Percentiles rank a stretch among this genome's conserved stretches.
phyloP scores from a whole-genome alignment of 2,329 filamentous ascomycete species.

The Penicillium sp. region DNA sequence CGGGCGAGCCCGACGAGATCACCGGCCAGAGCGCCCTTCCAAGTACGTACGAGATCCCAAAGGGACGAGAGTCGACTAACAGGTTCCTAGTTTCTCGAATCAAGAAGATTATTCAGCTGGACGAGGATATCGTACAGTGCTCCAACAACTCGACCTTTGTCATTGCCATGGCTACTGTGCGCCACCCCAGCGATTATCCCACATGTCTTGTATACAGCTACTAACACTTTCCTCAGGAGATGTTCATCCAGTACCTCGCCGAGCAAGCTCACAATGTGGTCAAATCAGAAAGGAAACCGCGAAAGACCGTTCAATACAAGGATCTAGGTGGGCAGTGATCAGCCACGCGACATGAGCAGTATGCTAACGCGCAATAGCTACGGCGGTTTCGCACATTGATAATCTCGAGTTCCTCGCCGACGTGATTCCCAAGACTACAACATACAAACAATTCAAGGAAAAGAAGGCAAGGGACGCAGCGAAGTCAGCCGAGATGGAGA shows the following conservation, averaged over 20 bases:
- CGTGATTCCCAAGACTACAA: conserved; percentile 78
- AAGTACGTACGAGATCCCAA: conserved; percentile 53
- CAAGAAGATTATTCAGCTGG: conserved; percentile 88
- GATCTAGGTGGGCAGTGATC: conserved; percentile 64
- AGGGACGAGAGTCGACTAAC: conserved; percentile 5
- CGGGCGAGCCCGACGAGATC: conserved; percentile 75
- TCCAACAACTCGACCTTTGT: conserved; percentile 93
- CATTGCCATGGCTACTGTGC: conserved; percentile 81
- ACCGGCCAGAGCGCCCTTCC: conserved; percentile 83
- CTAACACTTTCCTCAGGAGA: conserved; percentile 56
- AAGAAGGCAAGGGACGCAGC: conserved; percentile 43
- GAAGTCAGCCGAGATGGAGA: conserved; percentile 31
- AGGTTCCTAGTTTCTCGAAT: conserved; percentile 73
- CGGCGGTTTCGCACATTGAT: conserved; percentile 79
- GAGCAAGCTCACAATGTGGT: conserved; percentile 81
- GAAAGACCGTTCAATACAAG: conserved; percentile 92
- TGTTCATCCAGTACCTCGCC: conserved; percentile 91
- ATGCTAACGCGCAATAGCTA: conserved; percentile 52
- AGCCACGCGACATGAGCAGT: neutral
- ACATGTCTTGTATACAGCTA: neutral
- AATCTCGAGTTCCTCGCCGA: conserved; percentile 94
- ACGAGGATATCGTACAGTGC: conserved; percentile 78
- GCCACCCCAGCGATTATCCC: conserved; percentile 25
- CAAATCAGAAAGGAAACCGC: conserved; percentile 84
- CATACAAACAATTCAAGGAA: conserved; percentile 74